These are phyloP conservation scores for Arthrocladium fulminans DNA, from an alignment of 2,329 filamentous ascomycete species.

Conservation along the genomic window DNA sequence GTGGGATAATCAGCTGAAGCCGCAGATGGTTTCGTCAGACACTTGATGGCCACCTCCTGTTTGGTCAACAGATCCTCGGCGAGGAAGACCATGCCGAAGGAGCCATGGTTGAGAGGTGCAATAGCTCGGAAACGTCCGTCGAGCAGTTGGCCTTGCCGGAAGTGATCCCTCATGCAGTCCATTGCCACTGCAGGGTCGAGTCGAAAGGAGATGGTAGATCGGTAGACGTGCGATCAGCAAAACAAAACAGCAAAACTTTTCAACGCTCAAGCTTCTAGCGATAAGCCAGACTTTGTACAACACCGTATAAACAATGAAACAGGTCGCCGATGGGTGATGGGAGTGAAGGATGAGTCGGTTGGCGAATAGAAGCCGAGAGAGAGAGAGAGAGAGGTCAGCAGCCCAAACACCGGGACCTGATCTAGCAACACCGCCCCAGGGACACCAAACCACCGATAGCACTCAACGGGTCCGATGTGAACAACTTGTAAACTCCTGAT, in stretches of 20 bases:
- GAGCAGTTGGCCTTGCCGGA: slow-evolving; percentile 69
- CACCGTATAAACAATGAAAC: slow-evolving; percentile 18
- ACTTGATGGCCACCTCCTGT: slow-evolving; percentile 88
- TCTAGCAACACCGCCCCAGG: slow-evolving; percentile 15
- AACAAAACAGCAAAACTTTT: slow-evolving; percentile 4
- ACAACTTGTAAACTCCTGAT: slow-evolving; percentile 20
- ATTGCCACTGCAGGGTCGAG: slow-evolving; percentile 34
- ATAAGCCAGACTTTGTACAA: slow-evolving; percentile 17
- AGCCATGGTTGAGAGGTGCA: slow-evolving; percentile 93
- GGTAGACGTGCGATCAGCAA: background rate
- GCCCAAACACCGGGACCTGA: slow-evolving; percentile 20
- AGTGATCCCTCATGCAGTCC: slow-evolving; percentile 81
- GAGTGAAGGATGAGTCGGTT: slow-evolving; percentile 8
- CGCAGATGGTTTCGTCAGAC: slow-evolving; percentile 65
- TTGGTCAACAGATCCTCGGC: slow-evolving; percentile 70
- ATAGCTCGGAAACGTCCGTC: slow-evolving; percentile 85
- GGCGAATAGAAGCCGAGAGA: slow-evolving; percentile 12
- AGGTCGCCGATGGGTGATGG: background rate
- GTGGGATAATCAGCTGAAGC: slow-evolving; percentile 39
- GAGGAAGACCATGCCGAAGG: slow-evolving; percentile 97
- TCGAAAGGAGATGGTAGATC: background rate
- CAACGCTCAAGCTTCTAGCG: slow-evolving; percentile 4
- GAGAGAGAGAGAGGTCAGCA: slow-evolving; percentile 13
- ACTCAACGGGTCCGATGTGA: slow-evolving; percentile 14
- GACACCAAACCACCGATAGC: slow-evolving; percentile 17